Conservation (phyloP, 2,329 filamentous ascomycete genomes). For the Sarocladium brachiariae region DNA sequence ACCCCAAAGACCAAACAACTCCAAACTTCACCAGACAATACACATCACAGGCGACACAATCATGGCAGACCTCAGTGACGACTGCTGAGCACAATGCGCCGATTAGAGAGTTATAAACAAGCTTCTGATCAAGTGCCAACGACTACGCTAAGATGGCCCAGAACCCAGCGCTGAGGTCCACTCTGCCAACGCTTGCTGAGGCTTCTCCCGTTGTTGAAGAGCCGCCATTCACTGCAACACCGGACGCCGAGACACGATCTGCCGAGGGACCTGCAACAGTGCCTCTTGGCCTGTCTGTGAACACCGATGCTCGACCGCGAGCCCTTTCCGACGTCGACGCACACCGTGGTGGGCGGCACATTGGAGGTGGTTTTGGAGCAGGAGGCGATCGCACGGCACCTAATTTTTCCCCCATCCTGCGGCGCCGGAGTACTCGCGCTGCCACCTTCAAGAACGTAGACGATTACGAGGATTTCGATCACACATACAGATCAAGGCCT, state of each 20-base stretch:
- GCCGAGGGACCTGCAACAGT: neutral
- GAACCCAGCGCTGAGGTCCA: constrained; percentile 1
- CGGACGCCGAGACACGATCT: neutral
- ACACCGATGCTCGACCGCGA: neutral
- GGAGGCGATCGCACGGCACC: too few relatives aligned
- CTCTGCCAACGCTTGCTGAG: constrained; percentile 8
- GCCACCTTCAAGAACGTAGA: constrained; percentile 40
- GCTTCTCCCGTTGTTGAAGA: neutral
- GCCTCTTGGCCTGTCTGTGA: neutral
- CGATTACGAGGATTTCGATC: constrained; percentile 35
- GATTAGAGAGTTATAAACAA: neutral
- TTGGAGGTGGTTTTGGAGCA: neutral
- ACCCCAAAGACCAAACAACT: neutral
- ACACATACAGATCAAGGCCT: constrained; percentile 25
- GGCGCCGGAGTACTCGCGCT: constrained; percentile 31
- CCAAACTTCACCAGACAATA: neutral
- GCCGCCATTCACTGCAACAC: neutral
- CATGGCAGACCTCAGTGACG: neutral
- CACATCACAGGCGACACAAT: neutral
- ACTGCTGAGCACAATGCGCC: neutral
- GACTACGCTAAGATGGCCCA: neutral
- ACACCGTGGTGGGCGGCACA: neutral
- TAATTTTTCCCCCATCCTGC: constrained; percentile 21
- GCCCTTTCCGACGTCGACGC: neutral
- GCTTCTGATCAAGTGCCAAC: neutral